These are phyloP conservation scores for Xylaria sp. DNA, from an alignment of 2,329 filamentous ascomycete genomes.

Conservation along the genomic window DNA sequence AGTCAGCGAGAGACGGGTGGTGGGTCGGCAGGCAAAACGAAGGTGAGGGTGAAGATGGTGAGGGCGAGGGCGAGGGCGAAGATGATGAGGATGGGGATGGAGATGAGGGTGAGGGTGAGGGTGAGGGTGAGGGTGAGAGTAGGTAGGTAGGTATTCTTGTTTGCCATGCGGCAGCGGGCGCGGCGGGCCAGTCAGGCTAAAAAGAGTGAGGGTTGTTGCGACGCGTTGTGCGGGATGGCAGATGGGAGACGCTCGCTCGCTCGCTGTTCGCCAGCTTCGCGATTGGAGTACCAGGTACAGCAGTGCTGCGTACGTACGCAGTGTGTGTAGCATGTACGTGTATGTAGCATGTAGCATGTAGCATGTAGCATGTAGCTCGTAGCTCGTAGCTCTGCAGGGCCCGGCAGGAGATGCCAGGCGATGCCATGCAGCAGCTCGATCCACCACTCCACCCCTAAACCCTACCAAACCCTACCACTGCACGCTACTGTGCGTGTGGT, in stretches of 20 bases:
- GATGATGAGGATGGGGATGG: slow-evolving; percentile 6
- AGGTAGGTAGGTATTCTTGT: slow-evolving; percentile 30
- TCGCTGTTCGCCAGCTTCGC: slow-evolving; percentile 28
- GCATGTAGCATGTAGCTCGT: no score
- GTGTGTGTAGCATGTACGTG: background rate
- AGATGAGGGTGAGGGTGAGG: slow-evolving; percentile 11
- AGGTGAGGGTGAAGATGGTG: background rate
- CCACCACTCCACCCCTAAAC: slow-evolving; percentile 18
- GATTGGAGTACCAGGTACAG: slow-evolving; percentile 25
- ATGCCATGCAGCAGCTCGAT: slow-evolving; percentile 23
- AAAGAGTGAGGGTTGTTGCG: slow-evolving; percentile 30
- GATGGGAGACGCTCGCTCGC: slow-evolving; percentile 22
- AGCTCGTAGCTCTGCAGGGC: background rate
- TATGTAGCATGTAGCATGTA: slow-evolving; percentile 19
- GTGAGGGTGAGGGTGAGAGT: slow-evolving; percentile 3
- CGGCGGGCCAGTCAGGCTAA: slow-evolving; percentile 37
- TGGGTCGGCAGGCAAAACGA: slow-evolving; percentile 9
- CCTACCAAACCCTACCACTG: slow-evolving; percentile 31
- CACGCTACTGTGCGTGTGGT: slow-evolving; percentile 21
- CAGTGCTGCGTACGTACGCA: background rate
- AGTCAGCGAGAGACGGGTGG: slow-evolving; percentile 25
- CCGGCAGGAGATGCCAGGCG: slow-evolving; percentile 8
- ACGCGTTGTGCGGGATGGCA: slow-evolving; percentile 33
- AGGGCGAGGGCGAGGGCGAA: slow-evolving; percentile 12
- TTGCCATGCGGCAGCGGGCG: slow-evolving; percentile 31